Evolutionary conservation across 495 filamentous ascomycete species (phyloP).

Genomic region (Barbatosphaeria neglecta): DNA sequence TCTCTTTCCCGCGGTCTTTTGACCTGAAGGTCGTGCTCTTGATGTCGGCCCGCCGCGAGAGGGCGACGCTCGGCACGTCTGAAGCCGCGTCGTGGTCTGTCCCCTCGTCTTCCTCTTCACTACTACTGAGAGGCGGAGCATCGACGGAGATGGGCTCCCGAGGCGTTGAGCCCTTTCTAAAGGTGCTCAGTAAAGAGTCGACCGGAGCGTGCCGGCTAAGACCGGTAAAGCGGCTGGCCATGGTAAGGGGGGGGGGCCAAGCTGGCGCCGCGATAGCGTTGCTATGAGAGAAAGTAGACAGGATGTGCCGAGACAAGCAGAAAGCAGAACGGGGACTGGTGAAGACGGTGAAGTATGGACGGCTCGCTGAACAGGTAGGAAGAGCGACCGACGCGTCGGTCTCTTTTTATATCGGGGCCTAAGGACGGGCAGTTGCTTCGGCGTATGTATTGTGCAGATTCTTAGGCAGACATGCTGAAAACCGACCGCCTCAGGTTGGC

Average conservation of each 20-base stretch:
- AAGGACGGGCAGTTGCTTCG: too few species aligned
- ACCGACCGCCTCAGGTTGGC: too few species aligned
- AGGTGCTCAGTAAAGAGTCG: neutral
- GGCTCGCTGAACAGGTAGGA: too few species aligned
- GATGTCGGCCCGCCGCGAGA: neutral
- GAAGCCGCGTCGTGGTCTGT: neutral
- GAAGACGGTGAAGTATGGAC: too few species aligned
- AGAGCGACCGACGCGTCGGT: too few species aligned
- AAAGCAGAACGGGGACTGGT: neutral
- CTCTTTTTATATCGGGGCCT: too few species aligned
- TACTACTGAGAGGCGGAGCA: neutral
- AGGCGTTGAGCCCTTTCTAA: neutral
- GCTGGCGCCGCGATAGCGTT: neutral
- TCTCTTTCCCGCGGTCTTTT: neutral
- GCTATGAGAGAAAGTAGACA: neutral
- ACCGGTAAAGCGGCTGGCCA: neutral
- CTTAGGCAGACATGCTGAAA: too few species aligned
- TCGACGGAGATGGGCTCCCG: neutral
- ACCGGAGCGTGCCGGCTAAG: neutral
- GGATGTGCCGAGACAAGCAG: neutral
- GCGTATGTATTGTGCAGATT: too few species aligned
- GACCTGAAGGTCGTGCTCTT: neutral
- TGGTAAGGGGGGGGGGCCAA: neutral
- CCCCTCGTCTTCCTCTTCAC: neutral
- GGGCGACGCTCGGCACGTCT: neutral